Conservation (phyloP, 441 rosid species). For the Biscutella auriculata region DNA sequence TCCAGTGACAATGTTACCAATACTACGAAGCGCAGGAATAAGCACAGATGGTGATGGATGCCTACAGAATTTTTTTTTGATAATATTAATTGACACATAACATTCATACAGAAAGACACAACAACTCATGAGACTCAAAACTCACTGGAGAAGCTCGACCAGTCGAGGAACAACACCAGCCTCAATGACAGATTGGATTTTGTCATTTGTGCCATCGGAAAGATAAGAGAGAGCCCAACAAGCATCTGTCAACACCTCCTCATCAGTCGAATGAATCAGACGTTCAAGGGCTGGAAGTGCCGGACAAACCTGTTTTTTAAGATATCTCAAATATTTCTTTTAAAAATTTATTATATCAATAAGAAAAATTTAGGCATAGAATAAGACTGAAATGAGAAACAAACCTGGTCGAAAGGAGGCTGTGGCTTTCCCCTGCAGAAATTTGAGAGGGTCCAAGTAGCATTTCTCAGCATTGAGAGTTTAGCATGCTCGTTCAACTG, state of each 20-base stretch:
- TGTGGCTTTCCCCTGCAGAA: conserved; percentile 90
- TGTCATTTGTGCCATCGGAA: conserved; percentile 83
- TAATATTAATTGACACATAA: too few species aligned
- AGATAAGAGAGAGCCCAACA: conserved; percentile 90
- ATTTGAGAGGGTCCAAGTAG: conserved; percentile 92
- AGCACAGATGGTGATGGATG: conserved; percentile 76
- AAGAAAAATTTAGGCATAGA: neutral
- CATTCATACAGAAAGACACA: neutral
- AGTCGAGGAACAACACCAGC: conserved; percentile 63
- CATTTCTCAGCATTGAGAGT: conserved; percentile 85
- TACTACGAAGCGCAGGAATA: conserved; percentile 82
- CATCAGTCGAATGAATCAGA: conserved; percentile 65
- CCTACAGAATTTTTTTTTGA: conserved; percentile 21
- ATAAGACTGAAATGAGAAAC: neutral
- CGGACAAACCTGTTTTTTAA: conserved; percentile 52
- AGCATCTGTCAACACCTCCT: conserved; percentile 83
- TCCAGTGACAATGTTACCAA: conserved; percentile 81
- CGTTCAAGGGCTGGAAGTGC: conserved; percentile 66
- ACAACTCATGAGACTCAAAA: neutral
- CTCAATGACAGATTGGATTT: conserved; percentile 74
- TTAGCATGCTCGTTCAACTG: conserved; percentile 73
- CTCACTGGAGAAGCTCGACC: conserved; percentile 60
- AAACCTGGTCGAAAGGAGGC: conserved; percentile 75
- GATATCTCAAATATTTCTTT: neutral
- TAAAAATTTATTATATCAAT: neutral